Percentiles rank a stretch among this genome's conserved stretches.
These are phyloP conservation scores for Blastocladiella britannica DNA, from an alignment of 192 early-diverging fungal genomes.

Conservation along the genomic window DNA sequence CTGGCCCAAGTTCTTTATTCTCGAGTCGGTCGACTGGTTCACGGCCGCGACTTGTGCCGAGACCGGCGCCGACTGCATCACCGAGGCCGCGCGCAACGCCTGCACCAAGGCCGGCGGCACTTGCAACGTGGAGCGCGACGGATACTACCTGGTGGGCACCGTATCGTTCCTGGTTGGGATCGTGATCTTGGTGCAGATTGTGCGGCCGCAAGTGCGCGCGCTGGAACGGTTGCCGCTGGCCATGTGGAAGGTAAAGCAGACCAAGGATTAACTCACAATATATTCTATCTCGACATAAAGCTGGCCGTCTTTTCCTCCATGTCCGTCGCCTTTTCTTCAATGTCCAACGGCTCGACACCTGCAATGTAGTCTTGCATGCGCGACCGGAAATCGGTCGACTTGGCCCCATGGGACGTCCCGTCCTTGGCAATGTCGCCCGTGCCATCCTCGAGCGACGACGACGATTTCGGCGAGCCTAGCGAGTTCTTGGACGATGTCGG, in stretches of 20 bases:
- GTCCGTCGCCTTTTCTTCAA: too few species aligned
- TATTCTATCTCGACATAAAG: too few species aligned
- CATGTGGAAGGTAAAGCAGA: constrained; percentile 14
- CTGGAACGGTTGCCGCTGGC: constrained; percentile 27
- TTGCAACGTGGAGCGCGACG: constrained; percentile 54
- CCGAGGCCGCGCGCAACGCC: constrained; percentile 33
- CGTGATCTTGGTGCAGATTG: constrained; percentile 29
- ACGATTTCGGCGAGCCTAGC: too few species aligned
- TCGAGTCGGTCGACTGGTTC: constrained; percentile 75
- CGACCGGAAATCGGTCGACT: too few species aligned
- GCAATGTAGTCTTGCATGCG: too few species aligned
- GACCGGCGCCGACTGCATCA: constrained; percentile 26
- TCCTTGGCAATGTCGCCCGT: too few species aligned
- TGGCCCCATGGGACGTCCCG: too few species aligned
- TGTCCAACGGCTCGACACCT: too few species aligned
- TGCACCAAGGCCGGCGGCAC: constrained; percentile 43
- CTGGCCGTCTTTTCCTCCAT: too few species aligned
- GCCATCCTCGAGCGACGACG: too few species aligned
- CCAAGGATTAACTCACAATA: too few species aligned
- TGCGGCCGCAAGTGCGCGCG: constrained; percentile 34
- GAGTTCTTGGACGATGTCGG: too few species aligned
- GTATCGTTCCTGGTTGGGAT: constrained; percentile 49
- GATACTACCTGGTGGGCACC: constrained; percentile 64
- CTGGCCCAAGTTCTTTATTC: constrained; percentile 84
- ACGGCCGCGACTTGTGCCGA: constrained; percentile 55